Evolutionary conservation across 805 yeast species (phyloP).

Genomic region (Wickerhamomyces hampshirensis): DNA sequence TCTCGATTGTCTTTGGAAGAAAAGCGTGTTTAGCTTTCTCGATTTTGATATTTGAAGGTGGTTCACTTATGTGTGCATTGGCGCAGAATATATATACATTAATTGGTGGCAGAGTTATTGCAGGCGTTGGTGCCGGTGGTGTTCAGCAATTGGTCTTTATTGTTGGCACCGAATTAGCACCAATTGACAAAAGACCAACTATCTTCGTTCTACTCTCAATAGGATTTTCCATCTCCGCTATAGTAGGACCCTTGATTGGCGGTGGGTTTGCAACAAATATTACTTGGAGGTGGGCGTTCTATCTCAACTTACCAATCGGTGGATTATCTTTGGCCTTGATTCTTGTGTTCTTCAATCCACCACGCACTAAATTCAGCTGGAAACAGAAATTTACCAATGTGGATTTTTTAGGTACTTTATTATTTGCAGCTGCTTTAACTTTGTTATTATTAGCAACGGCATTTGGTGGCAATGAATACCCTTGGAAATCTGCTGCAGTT

Average conservation of each 20-base stretch:
- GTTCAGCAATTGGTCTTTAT: slow-evolving; percentile 53
- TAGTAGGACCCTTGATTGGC: slow-evolving; percentile 61
- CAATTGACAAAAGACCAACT: slow-evolving; percentile 26
- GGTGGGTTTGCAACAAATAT: slow-evolving; percentile 57
- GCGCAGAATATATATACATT: slow-evolving; percentile 52
- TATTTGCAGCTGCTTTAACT: slow-evolving; percentile 38
- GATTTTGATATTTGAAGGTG: slow-evolving; percentile 50
- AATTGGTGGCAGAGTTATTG: slow-evolving; percentile 66
- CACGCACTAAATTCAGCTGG: slow-evolving; percentile 33
- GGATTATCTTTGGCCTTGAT: slow-evolving; percentile 40
- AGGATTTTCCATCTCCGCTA: slow-evolving; percentile 43
- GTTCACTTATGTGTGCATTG: slow-evolving; percentile 56
- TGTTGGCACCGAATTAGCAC: slow-evolving; percentile 46
- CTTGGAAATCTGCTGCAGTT: slow-evolving; percentile 9
- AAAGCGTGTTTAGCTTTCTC: slow-evolving; percentile 44
- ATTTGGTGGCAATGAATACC: slow-evolving; percentile 41
- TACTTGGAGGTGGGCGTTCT: slow-evolving; percentile 73
- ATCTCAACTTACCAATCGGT: slow-evolving; percentile 54
- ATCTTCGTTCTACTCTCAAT: slow-evolving; percentile 20
- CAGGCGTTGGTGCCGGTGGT: slow-evolving; percentile 75
- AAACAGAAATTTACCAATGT: slow-evolving; percentile 34
- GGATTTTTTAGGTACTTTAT: slow-evolving; percentile 45
- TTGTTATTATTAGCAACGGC: slow-evolving; percentile 43
- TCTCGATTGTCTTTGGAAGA: slow-evolving; percentile 55
- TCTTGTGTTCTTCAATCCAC: slow-evolving; percentile 32